phyloP scores from a whole-genome alignment of 208 protist species.

The Leishmania gerbilli region DNA sequence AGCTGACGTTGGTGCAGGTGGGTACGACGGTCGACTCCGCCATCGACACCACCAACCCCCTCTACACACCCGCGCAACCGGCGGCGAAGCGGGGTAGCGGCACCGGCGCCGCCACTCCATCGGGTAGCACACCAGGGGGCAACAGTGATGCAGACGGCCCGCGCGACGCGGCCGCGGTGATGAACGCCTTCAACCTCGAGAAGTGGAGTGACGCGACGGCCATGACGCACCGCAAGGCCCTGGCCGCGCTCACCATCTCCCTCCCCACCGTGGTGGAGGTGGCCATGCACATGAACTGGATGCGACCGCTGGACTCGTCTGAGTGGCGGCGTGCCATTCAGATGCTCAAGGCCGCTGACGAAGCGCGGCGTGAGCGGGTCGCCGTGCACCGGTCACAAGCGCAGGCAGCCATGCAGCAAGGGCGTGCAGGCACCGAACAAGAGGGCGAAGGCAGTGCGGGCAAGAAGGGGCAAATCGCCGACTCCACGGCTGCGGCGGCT shows the following conservation, averaged over 20 bases:
- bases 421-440: background rate
- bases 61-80: constrained; percentile 25
- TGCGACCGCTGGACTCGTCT: constrained; percentile 42
- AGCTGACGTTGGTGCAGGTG: constrained; percentile 42
- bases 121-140: background rate
- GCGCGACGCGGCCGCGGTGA: constrained; percentile 24
- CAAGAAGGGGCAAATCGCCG: background rate
- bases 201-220: constrained; percentile 44
- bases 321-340: constrained; percentile 49
- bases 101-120: background rate
- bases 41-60: constrained; percentile 37
- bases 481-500: background rate
- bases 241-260: constrained; percentile 65
- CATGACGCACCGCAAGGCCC: constrained; percentile 61
- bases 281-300: constrained; percentile 63
- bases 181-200: constrained; percentile 46
- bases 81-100: background rate
- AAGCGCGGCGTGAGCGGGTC: constrained; percentile 68
- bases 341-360: constrained; percentile 76
- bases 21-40: constrained; percentile 32
- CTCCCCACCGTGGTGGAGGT: constrained; percentile 72
- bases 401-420: constrained; percentile 30
- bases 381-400: constrained; percentile 40
- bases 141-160: constrained; percentile 3
- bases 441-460: background rate